phyloP scores from a whole-genome alignment of 805 yeast species.

The Metschnikowia similis region DNA sequence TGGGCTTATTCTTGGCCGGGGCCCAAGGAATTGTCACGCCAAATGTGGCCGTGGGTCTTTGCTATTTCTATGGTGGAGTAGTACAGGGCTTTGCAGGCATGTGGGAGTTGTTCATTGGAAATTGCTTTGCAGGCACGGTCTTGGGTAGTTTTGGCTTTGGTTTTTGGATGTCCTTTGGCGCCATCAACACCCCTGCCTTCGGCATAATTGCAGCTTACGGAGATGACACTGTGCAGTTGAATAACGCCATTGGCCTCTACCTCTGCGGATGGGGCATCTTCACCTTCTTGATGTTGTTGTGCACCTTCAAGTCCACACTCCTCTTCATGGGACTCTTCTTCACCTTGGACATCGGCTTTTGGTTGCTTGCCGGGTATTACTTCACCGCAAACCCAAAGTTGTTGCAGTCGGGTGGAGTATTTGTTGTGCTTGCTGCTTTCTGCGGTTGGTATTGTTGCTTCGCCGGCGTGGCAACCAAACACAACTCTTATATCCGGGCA shows the following conservation, averaged over 20 bases:
- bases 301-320: constrained; percentile 50
- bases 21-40: constrained; percentile 44
- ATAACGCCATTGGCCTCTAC: constrained; percentile 55
- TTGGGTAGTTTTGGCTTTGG: constrained; percentile 49
- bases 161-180: constrained; percentile 50
- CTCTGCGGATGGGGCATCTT: constrained; percentile 62
- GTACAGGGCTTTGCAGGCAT: constrained; percentile 49
- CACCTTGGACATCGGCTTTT: constrained; percentile 50
- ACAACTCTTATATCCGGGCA: constrained; percentile 14
- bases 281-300: constrained; percentile 53
- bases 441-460: constrained; percentile 19
- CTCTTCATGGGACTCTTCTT: constrained; percentile 50
- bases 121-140: constrained; percentile 54
- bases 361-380: constrained; percentile 47
- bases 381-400: constrained; percentile 33
- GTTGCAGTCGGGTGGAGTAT: constrained; percentile 15
- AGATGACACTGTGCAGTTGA: constrained; percentile 37
- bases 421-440: constrained; percentile 12
- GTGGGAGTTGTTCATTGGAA: constrained; percentile 48
- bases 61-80: constrained; percentile 47
- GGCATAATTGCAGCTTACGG: constrained; percentile 47
- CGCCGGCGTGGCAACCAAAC: constrained; percentile 16
- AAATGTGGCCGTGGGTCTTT: constrained; percentile 42
- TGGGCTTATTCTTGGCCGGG: constrained; percentile 44
- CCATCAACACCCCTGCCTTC: constrained; percentile 50